Conservation (phyloP, 305 asterid species). For the Solanum hybrid region DNA sequence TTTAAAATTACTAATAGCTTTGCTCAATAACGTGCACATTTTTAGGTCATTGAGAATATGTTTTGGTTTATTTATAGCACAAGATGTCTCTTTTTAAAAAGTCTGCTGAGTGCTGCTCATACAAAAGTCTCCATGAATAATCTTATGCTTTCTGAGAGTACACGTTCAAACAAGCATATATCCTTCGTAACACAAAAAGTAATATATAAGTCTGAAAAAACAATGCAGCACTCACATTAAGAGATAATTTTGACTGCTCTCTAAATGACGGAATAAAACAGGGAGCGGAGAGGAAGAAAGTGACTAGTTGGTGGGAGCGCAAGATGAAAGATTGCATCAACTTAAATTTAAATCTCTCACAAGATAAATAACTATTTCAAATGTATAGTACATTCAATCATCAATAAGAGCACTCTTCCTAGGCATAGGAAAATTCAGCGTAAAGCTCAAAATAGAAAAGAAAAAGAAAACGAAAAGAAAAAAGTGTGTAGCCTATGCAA, state of each 20-base stretch:
- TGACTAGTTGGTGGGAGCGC: not conserved
- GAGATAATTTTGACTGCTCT: not conserved
- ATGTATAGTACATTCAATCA: not conserved
- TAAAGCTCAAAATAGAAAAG: not conserved
- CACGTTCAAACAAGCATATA: not conserved
- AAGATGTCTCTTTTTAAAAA: not conserved
- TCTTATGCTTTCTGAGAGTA: not conserved
- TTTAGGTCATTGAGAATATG: not conserved
- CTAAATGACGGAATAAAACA: not conserved
- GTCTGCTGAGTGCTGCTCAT: not conserved
- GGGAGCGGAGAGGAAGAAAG: not conserved
- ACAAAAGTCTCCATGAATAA: not conserved
- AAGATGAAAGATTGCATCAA: not conserved
- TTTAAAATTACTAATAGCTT: not conserved
- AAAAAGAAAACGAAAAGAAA: not conserved
- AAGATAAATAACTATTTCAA: not conserved
- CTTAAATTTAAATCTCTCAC: not conserved
- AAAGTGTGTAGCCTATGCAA: not conserved
- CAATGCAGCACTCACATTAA: not conserved
- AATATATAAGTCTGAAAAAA: not conserved
- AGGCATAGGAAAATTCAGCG: not conserved
- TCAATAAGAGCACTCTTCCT: not conserved
- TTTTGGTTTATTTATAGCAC: not conserved
- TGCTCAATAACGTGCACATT: not conserved
- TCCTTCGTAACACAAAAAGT: not conserved